Evolutionary conservation across 805 yeast species (phyloP).

Genomic region (Lachancea cidri): DNA sequence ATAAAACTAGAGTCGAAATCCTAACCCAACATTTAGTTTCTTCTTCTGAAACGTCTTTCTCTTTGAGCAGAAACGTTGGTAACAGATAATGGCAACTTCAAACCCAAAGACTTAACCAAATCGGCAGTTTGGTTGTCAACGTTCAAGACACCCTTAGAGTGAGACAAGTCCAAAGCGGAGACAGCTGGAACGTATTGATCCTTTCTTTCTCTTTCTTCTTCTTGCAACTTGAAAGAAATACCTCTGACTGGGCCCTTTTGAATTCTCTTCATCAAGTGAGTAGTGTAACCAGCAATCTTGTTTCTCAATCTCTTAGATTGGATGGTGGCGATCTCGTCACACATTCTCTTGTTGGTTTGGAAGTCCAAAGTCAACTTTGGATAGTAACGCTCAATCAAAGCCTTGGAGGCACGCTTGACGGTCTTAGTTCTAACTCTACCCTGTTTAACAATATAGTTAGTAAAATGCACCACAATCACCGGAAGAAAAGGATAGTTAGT

Average conservation of each 20-base stretch:
- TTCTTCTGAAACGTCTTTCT: slow-evolving; percentile 88
- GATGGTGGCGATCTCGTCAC: slow-evolving; percentile 97
- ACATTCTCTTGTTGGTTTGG: slow-evolving; percentile 99
- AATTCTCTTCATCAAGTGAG: slow-evolving; percentile 99
- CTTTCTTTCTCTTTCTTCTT: slow-evolving; percentile 99
- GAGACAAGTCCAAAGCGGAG: slow-evolving; percentile 97
- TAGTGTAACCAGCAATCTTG: slow-evolving; percentile 99
- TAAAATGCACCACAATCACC: too few species aligned
- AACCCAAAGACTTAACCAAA: slow-evolving; percentile 90
- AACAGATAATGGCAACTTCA: slow-evolving; percentile 81
- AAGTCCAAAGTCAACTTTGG: slow-evolving; percentile 99
- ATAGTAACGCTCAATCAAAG: slow-evolving; percentile 98
- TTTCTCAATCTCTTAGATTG: slow-evolving; percentile 99
- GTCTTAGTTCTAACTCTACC: slow-evolving; percentile 99
- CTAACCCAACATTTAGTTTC: slow-evolving; percentile 48
- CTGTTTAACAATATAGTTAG: slow-evolving; percentile 41
- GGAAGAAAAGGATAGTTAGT: too few species aligned
- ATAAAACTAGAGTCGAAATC: neutral
- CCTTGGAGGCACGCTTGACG: slow-evolving; percentile 99
- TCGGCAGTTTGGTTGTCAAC: slow-evolving; percentile 96
- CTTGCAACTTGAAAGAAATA: slow-evolving; percentile 99
- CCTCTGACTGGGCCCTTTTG: slow-evolving; percentile 99
- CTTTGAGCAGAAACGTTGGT: slow-evolving; percentile 85
- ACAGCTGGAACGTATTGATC: slow-evolving; percentile 99
- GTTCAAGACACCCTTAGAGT: slow-evolving; percentile 93